Evolutionary conservation across 805 yeast genomes (phyloP).

Genomic region (Candida pseudoglaebosa): DNA sequence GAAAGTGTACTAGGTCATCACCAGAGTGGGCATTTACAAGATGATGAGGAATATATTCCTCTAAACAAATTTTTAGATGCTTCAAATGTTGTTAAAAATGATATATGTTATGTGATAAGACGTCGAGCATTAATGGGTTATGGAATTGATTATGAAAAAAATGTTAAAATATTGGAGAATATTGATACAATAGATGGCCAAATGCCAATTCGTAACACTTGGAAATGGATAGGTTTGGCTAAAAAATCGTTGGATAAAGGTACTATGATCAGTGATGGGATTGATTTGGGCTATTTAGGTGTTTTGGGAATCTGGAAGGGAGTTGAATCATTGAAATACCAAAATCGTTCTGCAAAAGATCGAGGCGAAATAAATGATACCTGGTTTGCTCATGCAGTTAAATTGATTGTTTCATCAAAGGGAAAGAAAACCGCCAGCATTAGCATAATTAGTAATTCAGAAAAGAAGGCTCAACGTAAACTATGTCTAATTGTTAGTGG

Average conservation of each 20-base stretch:
- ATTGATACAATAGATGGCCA: slow-evolving; percentile 52
- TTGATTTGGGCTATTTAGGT: slow-evolving; percentile 86
- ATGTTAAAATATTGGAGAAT: slow-evolving; percentile 55
- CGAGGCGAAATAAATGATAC: slow-evolving; percentile 26
- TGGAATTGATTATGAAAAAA: slow-evolving; percentile 61
- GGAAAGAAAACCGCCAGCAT: slow-evolving; percentile 45
- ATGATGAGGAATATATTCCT: slow-evolving; percentile 25
- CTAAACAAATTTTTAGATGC: slow-evolving; percentile 28
- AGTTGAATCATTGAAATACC: slow-evolving; percentile 42
- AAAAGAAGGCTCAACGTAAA: slow-evolving; percentile 61
- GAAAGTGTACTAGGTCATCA: slow-evolving; percentile 8
- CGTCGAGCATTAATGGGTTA: slow-evolving; percentile 71
- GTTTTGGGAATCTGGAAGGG: slow-evolving; percentile 90
- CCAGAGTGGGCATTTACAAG: slow-evolving; percentile 13
- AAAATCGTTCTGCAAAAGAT: slow-evolving; percentile 40
- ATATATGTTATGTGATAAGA: slow-evolving; percentile 69
- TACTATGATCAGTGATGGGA: slow-evolving; percentile 60
- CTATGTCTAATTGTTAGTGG: slow-evolving; percentile 83
- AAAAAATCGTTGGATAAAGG: slow-evolving; percentile 60
- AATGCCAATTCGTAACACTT: slow-evolving; percentile 58
- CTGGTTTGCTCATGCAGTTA: slow-evolving; percentile 49
- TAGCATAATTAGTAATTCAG: slow-evolving; percentile 43
- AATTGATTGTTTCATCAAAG: slow-evolving; percentile 46
- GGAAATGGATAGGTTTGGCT: slow-evolving; percentile 88
- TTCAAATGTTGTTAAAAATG: slow-evolving; percentile 55